Base-by-base conservation (phyloP, 2,329 filamentous ascomycete genomes). In the Aspergillus viridinutans region DNA sequence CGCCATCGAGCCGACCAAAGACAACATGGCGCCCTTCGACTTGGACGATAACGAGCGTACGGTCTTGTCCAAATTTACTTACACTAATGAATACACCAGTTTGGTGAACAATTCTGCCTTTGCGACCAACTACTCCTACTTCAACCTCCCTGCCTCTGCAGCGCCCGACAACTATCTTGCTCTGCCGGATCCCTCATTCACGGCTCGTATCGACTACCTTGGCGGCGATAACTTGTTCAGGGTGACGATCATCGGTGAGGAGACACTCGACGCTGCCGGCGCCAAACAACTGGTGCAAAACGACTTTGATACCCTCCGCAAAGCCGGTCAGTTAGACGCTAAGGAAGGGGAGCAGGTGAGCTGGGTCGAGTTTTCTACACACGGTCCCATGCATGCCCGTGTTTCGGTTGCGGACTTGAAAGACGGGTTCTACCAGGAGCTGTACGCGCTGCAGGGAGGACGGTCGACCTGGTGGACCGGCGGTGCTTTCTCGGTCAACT, bases 61-160 rank as follows among this genome's bases (percentile, higher is more conserved):
- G 4, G 61, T 76, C 23, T 72, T 79, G 52, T 58, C 62, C 55
- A 72, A 74, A 57, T 74, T 76, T 58, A 58, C 59, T n/a, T 71
- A 65, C 51, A 66, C 65, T 4, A 64, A 66, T 35, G 72, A 74
- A 61, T 73, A 69, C 61, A 67, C 72, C 21, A 71, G 67, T 21
- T 61, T 76, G 21, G 61, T 76, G 32, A 67, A 67, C 51, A 71
- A 74, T 56, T 56, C 68, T 1, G 67, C 65, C n/a, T 69, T 77
- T 6, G 61, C 60, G 2, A 38, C 53, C n/a, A 62, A 59, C 53
- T 45, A 50, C 25, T 55, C 57, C 8, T 62, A 64, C 49, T 60
- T 53, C 49, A 67, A 67, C 47, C 50, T 67, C 54, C 84, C 86
- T 59, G 68, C 86, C 17, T 81, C 80, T 0, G 83, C 63, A 2